phyloP scores from a whole-genome alignment of 2,329 filamentous ascomycete species.

The Colletotrichum sp. region DNA sequence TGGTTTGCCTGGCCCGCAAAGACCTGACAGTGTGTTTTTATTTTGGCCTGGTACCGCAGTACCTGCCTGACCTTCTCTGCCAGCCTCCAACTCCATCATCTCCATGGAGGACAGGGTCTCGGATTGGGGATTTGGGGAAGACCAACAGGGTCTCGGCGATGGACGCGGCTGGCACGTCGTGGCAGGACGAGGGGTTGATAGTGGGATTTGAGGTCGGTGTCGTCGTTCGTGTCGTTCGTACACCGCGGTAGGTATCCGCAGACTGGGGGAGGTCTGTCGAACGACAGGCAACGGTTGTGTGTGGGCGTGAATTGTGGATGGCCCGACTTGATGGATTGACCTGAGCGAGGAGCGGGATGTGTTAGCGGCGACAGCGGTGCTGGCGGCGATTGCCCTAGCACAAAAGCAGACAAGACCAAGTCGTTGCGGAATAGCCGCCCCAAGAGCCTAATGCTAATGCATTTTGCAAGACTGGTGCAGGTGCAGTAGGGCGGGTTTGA shows the following conservation, averaged over 20 bases:
- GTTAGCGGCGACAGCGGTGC: constrained; percentile 12
- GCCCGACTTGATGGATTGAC: constrained; percentile 13
- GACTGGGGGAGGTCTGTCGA: neutral
- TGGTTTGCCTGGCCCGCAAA: too few relatives aligned
- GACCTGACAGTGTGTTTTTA: too few relatives aligned
- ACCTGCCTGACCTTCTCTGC: neutral
- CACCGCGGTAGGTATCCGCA: neutral
- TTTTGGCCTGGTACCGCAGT: too few relatives aligned
- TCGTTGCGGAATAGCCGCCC: constrained; percentile 15
- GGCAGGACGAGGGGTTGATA: neutral
- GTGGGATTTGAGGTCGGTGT: neutral
- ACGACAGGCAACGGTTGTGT: neutral
- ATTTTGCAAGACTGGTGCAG: neutral
- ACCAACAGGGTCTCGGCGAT: neutral
- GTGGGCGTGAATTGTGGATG: neutral
- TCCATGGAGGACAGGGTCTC: neutral
- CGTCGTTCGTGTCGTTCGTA: neutral
- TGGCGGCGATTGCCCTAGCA: constrained; percentile 16
- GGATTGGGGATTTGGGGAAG: neutral
- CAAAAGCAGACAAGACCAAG: constrained; percentile 4
- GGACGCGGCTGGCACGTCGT: neutral
- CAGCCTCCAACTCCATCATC: neutral
- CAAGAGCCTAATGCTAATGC: constrained; percentile 12
- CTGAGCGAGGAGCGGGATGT: neutral
- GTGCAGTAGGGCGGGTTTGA: constrained; percentile 8